These are phyloP conservation scores for Fistulina hepatica DNA, from an alignment of 1,284 basidiomycete genomes.

Conservation along the genomic window DNA sequence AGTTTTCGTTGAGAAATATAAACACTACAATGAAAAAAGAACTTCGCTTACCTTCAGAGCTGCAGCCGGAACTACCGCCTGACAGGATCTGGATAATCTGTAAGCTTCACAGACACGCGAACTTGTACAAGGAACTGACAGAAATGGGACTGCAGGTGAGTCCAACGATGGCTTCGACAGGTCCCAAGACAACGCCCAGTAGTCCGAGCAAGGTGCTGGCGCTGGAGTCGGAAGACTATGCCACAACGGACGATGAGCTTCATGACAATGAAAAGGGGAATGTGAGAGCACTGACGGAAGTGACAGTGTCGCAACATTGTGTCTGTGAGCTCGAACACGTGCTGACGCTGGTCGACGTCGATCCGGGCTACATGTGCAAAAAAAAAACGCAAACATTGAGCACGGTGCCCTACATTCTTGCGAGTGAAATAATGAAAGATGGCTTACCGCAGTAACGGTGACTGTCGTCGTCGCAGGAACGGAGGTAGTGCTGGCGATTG, in stretches of 20 bases:
- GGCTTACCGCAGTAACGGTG: not conserved
- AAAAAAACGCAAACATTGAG: not conserved
- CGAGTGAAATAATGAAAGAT: not conserved
- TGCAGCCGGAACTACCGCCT: too few relatives aligned
- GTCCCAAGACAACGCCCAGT: constrained; percentile 1
- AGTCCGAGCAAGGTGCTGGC: constrained; percentile 1
- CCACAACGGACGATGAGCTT: not conserved
- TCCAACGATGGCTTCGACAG: not conserved
- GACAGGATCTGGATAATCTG: not conserved
- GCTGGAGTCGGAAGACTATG: not conserved
- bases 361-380: not conserved
- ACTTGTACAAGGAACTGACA: too few relatives aligned
- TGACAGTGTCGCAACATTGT: not conserved
- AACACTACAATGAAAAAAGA: not conserved
- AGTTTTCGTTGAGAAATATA: not conserved
- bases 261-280: not conserved
- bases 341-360: constrained; percentile 2
- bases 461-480: not conserved
- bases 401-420: too few relatives aligned
- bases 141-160: not conserved
- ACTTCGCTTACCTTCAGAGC: not conserved
- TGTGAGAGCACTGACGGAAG: not conserved
- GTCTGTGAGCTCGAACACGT: not conserved
- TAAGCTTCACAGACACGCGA: too few relatives aligned
- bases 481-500: too few relatives aligned